phyloP scores from a whole-genome alignment of 116 monocot genomes.

The Papilionanthe hybrid region DNA sequence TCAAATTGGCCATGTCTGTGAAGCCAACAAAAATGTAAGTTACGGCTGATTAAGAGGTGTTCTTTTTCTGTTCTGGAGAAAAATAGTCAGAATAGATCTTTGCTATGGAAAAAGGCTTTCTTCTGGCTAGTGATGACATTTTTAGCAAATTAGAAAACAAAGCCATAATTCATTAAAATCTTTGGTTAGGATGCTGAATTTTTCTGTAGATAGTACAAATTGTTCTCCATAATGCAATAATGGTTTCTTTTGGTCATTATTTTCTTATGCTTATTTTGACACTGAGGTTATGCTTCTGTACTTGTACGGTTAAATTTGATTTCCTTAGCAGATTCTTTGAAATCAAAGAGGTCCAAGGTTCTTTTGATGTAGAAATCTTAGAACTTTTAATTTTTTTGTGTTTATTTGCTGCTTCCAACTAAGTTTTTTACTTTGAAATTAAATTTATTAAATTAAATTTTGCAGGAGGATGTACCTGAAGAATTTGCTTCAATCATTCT shows the following conservation, averaged over 20 bases:
- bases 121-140: no score
- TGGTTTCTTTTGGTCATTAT: neutral
- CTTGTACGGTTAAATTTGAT: neutral
- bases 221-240: neutral
- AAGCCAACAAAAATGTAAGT: no score
- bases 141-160: no score
- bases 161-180: neutral
- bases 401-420: neutral
- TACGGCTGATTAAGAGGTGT: no score
- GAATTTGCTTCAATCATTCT: constrained; percentile 81
- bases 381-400: neutral
- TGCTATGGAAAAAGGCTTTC: no score
- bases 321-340: neutral
- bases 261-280: neutral
- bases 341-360: neutral
- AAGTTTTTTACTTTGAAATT: neutral
- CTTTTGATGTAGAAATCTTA: neutral
- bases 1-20: no score
- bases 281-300: neutral
- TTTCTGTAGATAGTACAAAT: neutral
- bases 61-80: no score
- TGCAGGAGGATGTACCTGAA: constrained; percentile 97
- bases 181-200: neutral
- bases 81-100: no score
- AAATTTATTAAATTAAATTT: constrained; percentile 4